A percentile compares a stretch with the other conserved stretches of the same genome.
Conservation (phyloP, 1,284 basidiomycete genomes). For the Sutorius eximius region DNA sequence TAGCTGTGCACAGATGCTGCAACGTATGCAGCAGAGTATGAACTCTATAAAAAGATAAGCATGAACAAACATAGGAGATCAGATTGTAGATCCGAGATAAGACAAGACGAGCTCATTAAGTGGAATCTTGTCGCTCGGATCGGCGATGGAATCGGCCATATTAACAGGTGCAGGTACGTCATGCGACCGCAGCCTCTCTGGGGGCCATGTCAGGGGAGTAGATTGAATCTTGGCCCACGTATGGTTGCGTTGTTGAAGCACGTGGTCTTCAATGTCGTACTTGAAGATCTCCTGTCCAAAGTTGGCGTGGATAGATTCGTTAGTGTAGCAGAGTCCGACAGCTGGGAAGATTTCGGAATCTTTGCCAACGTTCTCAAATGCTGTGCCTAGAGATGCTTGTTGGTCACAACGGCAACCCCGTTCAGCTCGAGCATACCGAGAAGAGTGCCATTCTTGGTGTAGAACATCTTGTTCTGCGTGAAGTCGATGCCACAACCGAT, state of each 20-base stretch:
- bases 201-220: conserved; percentile 44
- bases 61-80: too few species aligned
- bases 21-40: too few species aligned
- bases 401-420: conserved; percentile 9
- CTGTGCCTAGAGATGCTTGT: conserved; percentile 48
- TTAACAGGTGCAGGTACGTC: conserved; percentile 5
- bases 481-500: conserved; percentile 92
- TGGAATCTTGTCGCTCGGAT: conserved; percentile 37
- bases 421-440: conserved; percentile 53
- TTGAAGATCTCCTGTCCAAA: conserved; percentile 84
- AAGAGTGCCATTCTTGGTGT: conserved; percentile 83
- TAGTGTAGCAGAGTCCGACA: conserved; percentile 79
- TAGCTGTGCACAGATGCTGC: too few species aligned
- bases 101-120: conserved; percentile 72
- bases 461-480: conserved; percentile 75
- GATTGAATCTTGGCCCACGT: conserved; percentile 66
- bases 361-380: conserved; percentile 73
- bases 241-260: conserved; percentile 60
- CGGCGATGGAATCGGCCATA: conserved; percentile 7
- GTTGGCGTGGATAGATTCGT: conserved; percentile 77
- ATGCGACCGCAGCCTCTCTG: conserved; percentile 14
- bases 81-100: too few species aligned
- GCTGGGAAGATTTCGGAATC: conserved; percentile 72
- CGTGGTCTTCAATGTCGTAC: conserved; percentile 85
- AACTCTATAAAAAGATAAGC: too few species aligned